These are phyloP conservation scores for Bruguiera hainesii DNA, from an alignment of 441 rosid genomes.

Conservation along the genomic window DNA sequence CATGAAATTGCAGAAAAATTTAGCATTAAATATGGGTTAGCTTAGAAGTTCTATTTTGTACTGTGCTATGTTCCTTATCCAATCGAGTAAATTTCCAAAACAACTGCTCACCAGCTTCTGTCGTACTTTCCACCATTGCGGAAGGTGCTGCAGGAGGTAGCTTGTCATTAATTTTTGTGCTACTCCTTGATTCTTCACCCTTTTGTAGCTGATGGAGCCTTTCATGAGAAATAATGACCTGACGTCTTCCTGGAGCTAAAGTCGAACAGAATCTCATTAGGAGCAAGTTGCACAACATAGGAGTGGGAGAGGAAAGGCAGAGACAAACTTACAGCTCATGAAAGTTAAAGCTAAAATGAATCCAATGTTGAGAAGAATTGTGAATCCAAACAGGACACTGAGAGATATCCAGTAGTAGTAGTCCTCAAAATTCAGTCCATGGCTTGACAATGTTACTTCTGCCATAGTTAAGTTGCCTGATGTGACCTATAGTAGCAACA, in stretches of 20 bases:
- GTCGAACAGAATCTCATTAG: background rate
- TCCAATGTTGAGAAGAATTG: slow-evolving; percentile 31
- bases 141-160: background rate
- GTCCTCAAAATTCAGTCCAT: slow-evolving; percentile 32
- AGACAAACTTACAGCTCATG: slow-evolving; percentile 27
- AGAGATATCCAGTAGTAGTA: slow-evolving; percentile 42
- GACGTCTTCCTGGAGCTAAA: slow-evolving; percentile 35
- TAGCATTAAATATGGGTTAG: background rate
- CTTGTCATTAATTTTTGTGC: background rate
- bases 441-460: slow-evolving; percentile 19
- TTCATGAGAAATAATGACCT: slow-evolving; percentile 24
- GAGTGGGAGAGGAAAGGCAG: background rate
- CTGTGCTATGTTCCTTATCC: background rate
- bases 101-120: background rate
- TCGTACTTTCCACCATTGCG: background rate
- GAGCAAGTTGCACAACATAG: background rate
- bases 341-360: slow-evolving; percentile 36
- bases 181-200: slow-evolving; percentile 14
- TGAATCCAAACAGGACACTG: slow-evolving; percentile 38
- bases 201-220: slow-evolving; percentile 18
- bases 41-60: background rate
- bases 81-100: background rate
- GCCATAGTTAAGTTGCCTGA: slow-evolving; percentile 6
- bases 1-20: background rate
- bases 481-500: slow-evolving; percentile 26